Evolutionary conservation across 2,329 filamentous ascomycete species (phyloP).

Genomic region (Colletotrichum siamense): DNA sequence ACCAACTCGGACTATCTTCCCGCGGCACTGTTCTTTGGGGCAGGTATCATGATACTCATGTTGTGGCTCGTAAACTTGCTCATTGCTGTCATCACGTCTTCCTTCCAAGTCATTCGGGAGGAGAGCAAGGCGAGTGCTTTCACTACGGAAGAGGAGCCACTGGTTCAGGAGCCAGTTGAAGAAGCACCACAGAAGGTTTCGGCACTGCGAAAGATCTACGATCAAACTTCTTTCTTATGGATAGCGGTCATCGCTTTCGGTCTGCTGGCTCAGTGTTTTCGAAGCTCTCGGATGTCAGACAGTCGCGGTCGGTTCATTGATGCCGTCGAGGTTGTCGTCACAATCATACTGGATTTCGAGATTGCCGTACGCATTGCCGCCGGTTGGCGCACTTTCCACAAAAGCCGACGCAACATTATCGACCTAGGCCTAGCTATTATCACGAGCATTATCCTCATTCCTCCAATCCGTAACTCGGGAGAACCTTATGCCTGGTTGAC

Average conservation of each 20-base stretch:
- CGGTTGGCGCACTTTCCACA: slow-evolving; percentile 83
- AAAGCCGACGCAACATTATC: slow-evolving; percentile 75
- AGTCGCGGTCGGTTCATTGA: slow-evolving; percentile 70
- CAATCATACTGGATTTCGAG: slow-evolving; percentile 79
- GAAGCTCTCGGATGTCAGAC: slow-evolving; percentile 77
- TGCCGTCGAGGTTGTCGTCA: slow-evolving; percentile 76
- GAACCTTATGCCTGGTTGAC: slow-evolving; percentile 86
- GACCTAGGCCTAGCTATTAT: slow-evolving; percentile 82
- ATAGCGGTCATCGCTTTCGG: slow-evolving; percentile 80
- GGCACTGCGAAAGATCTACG: slow-evolving; percentile 72
- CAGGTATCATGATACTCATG: slow-evolving; percentile 86
- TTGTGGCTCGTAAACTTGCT: slow-evolving; percentile 94
- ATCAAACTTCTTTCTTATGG: slow-evolving; percentile 80
- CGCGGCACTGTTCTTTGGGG: slow-evolving; percentile 78
- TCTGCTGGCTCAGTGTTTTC: slow-evolving; percentile 78
- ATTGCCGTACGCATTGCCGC: slow-evolving; percentile 79
- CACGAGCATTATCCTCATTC: slow-evolving; percentile 85
- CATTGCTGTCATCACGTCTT: slow-evolving; percentile 97
- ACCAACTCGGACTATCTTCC: slow-evolving; percentile 90
- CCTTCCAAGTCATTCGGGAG: slow-evolving; percentile 97
- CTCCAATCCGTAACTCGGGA: slow-evolving; percentile 75
- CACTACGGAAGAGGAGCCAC: slow-evolving; percentile 70
- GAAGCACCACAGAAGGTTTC: slow-evolving; percentile 38
- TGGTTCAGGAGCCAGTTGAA: slow-evolving; percentile 24
- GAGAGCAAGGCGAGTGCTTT: slow-evolving; percentile 96